Evolutionary conservation across 169 alveolate species (phyloP), one percentile per base, ranked within the genome.

Genomic region (Cryptosporidium baileyi): DNA sequence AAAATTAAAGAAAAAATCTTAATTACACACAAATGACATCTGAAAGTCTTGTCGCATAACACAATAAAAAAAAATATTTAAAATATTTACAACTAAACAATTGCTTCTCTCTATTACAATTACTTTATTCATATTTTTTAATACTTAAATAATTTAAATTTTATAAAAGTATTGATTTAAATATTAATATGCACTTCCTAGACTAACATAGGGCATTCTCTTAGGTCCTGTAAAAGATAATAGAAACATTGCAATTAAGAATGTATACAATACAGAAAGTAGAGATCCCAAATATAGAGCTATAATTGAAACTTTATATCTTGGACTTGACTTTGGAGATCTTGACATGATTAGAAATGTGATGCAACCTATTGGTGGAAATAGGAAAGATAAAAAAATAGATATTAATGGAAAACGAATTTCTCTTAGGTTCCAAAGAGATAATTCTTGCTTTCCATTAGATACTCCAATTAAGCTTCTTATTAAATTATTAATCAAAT

Each of bases 281-380:
- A 67, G 19, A 9, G 82, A 67, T 0, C 82, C 82, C 17, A 52
- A 15, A 67, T 67, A 67, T 30, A 67, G 51, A 43, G 82, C 82
- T 26, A 52, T 13, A 30, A 67, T 24, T 51, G 82, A 47, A 19
- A 67, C 41, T 52, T 28, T 67, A 60, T 67, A 67, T 32, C 32
- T 47, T 67, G 54, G 54, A 40, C 67, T 67, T 32, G 82, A 67
- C 51, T 67, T 67, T 5, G 82, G 82, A 4, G 65, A 43, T n/a
- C 82, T 67, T 36, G 82, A 67, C 65, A 67, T 51, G 30, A 52
- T 2, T 34, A 67, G 51, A 51, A 67, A 67, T 4, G 82, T 52
- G n/a, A 67, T 67, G 40, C 82, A 67, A 19, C 82, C 82, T 0
- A 67, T 67, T 52, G 82, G 82, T 67, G 82, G 82, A 51, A 67